Evolutionary conservation across 2,329 filamentous ascomycete genomes (phyloP).

Genomic region (Sporothrix mexicana): DNA sequence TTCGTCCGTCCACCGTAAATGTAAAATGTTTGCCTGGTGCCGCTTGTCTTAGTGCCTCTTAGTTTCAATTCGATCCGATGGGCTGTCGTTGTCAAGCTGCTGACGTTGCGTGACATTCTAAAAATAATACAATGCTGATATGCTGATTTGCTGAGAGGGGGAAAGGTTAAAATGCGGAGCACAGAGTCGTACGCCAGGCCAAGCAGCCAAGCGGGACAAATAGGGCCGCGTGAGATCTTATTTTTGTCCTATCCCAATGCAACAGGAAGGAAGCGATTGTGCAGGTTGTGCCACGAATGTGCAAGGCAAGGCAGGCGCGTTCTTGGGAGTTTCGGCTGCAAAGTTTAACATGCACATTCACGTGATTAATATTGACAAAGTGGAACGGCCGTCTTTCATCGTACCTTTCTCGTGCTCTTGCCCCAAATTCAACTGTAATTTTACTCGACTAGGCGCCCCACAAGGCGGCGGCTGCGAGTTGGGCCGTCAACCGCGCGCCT

Average conservation of each 20-base stretch:
- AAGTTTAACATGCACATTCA: neutral
- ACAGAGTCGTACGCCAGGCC: neutral
- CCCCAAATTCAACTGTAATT: slow-evolving; percentile 5
- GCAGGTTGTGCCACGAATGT: neutral
- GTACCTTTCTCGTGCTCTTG: neutral
- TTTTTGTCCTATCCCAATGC: slow-evolving; percentile 18
- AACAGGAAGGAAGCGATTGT: slow-evolving; percentile 14
- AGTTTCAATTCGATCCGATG: neutral
- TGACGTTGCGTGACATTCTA: neutral
- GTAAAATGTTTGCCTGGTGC: neutral
- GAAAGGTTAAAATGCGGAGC: neutral
- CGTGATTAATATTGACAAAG: slow-evolving; percentile 3
- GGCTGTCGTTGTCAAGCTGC: neutral
- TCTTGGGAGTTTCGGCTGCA: neutral
- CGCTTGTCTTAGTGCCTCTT: neutral
- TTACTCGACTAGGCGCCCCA: slow-evolving; percentile 24
- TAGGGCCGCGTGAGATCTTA: slow-evolving; percentile 11
- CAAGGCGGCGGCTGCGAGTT: slow-evolving; percentile 27
- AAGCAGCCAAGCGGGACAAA: neutral
- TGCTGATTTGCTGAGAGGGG: neutral
- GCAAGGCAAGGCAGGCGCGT: slow-evolving; percentile 3
- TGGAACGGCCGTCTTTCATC: neutral
- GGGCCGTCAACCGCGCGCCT: slow-evolving; percentile 26
- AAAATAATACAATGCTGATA: slow-evolving; percentile 22
- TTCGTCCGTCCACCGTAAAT: neutral